Evolutionary conservation across 208 protist genomes (phyloP).

Genomic region (Trypanosoma cruzi): DNA sequence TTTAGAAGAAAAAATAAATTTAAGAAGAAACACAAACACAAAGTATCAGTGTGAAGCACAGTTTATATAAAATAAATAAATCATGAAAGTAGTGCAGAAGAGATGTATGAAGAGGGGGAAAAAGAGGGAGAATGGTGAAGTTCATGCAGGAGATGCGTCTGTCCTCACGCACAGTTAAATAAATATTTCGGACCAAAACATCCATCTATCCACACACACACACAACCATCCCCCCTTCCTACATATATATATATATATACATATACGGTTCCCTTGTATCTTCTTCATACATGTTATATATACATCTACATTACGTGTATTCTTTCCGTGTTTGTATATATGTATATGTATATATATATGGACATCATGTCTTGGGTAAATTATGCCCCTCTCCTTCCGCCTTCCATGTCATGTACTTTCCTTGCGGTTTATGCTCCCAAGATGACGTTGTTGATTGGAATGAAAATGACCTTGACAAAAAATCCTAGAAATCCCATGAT

Average conservation of each 20-base stretch:
- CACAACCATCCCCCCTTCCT: not conserved
- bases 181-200: not conserved
- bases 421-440: conserved; percentile 58
- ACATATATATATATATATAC: not conserved
- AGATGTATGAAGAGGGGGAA: not conserved
- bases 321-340: not conserved
- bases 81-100: not conserved
- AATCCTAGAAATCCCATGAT: conserved; percentile 96
- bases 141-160: not conserved
- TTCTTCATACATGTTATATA: no score
- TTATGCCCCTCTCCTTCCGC: not conserved
- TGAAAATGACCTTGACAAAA: conserved; percentile 96
- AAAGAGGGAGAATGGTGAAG: not conserved
- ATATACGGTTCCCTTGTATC: not conserved
- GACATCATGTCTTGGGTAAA: not conserved
- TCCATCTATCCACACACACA: not conserved
- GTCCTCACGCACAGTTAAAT: not conserved
- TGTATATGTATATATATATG: not conserved
- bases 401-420: not conserved
- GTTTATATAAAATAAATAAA: not conserved
- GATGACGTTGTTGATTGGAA: conserved; percentile 97
- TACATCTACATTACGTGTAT: not conserved
- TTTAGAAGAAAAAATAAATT: not conserved
- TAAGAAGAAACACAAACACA: not conserved
- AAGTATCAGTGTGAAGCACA: not conserved